Base-by-base conservation (phyloP, 306 rosid species). In the Dalbergia cochinchinensis region DNA sequence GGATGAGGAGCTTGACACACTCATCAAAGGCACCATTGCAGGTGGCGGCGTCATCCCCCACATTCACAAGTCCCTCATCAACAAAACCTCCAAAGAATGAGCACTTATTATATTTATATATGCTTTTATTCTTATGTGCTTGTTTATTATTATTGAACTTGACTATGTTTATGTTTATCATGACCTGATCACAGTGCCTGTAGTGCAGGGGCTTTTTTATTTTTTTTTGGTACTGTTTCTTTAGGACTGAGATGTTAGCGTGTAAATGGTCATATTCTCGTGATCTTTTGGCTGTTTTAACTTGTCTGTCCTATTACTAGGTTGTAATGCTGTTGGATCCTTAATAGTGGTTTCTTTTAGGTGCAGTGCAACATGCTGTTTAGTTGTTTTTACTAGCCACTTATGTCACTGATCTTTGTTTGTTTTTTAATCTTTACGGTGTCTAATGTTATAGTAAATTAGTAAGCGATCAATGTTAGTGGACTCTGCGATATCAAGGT, bases 21-120 rank as follows among this genome's bases (percentile, higher is more conserved):
- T 93, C 57, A 93, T 93, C 69, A 93, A 93, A 53, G 97, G 97
- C 16, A 93, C 97, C 71, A 93, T 93, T 87, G 97, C 97, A 33
- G 97, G 97, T 42, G 97, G 97, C 15, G 97, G 97, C 20, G 97
- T 93, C 70, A 84, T 80, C 35, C 84, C 87, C 4, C 84, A 80
- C 37, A 76, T 84, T 71, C 84, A 84, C 71, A 84, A 71, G 85
- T 84, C 84, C 60, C 47, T 76, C 73, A 86, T 78, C 84, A 86
- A 67, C 85, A 88, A 90, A 73, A 72, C 84, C 71, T 42, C 81
- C 51, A 81, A 77, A 70, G 83, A 82, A 47, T 93, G 76, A 78
- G 13, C 3, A 71, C n/a, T 4, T 0, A 65, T 42, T 42, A 6
- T 37, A 6, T 7, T 41, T 37, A 37, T 37, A 4, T 37, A 37